phyloP scores from a whole-genome alignment of 176 grass and related monocot genomes.

The Cenchrus purpureus region DNA sequence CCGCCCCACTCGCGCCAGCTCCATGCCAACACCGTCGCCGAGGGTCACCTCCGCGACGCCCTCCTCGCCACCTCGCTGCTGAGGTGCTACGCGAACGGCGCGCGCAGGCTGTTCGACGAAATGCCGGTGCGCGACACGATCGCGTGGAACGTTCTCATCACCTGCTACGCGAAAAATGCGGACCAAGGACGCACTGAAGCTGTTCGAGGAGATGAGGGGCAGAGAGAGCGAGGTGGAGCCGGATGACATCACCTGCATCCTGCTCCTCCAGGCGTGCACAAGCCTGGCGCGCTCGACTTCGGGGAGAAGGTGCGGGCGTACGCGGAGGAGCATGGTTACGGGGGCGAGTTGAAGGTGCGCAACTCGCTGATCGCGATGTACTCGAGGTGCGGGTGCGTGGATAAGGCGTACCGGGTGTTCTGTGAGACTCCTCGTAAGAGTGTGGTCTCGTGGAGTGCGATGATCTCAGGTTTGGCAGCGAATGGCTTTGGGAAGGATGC shows the following conservation, averaged over 20 bases:
- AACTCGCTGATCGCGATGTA: conserved; percentile 73
- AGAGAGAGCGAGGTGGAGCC: conserved; percentile 16
- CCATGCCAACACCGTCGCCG: conserved; percentile 46
- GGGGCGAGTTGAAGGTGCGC: conserved; percentile 46
- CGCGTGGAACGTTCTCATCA: conserved; percentile 66
- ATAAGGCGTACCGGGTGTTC: conserved; percentile 65
- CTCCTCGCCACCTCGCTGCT: conserved; percentile 53
- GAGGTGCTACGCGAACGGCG: not conserved
- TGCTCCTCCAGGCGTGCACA: conserved; percentile 69
- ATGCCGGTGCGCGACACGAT: conserved; percentile 49
- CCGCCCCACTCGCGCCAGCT: conserved; percentile 48
- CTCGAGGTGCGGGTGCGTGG: conserved; percentile 58
- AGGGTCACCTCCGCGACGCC: conserved; percentile 45
- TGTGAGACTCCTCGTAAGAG: conserved; percentile 48
- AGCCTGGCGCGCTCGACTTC: conserved; percentile 54
- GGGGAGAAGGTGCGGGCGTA: conserved; percentile 60
- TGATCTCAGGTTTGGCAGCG: conserved; percentile 68
- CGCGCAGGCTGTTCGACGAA: conserved; percentile 57
- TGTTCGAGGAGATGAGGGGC: conserved; percentile 59
- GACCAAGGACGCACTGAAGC: conserved; percentile 50
- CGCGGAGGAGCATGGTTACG: conserved; percentile 39
- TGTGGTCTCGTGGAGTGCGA: conserved; percentile 69
- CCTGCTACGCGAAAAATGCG: conserved; percentile 42
- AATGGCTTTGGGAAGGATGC: conserved; percentile 64
- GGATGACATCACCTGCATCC: conserved; percentile 62